Base-by-base conservation (phyloP, 2,329 filamentous ascomycete genomes). In the Macrophomina pseudophaseolina region DNA sequence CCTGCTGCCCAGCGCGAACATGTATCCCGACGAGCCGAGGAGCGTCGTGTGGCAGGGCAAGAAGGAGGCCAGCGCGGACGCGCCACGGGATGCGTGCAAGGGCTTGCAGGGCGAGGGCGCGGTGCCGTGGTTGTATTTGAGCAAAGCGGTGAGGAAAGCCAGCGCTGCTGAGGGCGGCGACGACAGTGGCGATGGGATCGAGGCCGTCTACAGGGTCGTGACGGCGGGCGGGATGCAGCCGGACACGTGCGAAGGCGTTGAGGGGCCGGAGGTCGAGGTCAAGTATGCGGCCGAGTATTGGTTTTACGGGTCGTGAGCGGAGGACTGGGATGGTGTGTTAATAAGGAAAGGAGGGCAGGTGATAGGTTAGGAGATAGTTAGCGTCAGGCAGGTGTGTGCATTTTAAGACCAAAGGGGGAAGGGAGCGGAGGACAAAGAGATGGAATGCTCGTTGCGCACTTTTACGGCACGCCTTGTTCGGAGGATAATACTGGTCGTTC, bases 61-160 rank as follows among this genome's bases (percentile, higher is more conserved):
- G 74, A 87, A 88, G 78, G 69, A 81, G 48, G 82, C 78, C 38
- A 75, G 72, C 42, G 81, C 86, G 48, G 72, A 81, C 40, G 88
- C 89, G 0, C 89, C 90, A 0, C 56, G 66, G 5, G 62, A 65
- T 2, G 75, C 80, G 2, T 81, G 78, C 69, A 71, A 73, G 1
- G 81, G 81, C 3, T 70, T 70, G 23, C 74, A 71, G 32, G 70
- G 67, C 23, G 71, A 80, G 32, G 80, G 78, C 16, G 79, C 81
- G 1, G 76, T 85, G 33, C 75, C 79, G 66, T 85, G 83, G 83
- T 72, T 85, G 30, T 77, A 78, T n/a, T 74, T 85, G 52, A 72
- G 72, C 35, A 79, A 82, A 38, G 28, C 65, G 35, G 32, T 42
- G 23, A 23, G 23, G 23, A 23, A 23, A 2, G 23, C 23, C 23